These are phyloP conservation scores for Xylaria curta DNA, from an alignment of 495 filamentous ascomycete species.

Conservation along the genomic window DNA sequence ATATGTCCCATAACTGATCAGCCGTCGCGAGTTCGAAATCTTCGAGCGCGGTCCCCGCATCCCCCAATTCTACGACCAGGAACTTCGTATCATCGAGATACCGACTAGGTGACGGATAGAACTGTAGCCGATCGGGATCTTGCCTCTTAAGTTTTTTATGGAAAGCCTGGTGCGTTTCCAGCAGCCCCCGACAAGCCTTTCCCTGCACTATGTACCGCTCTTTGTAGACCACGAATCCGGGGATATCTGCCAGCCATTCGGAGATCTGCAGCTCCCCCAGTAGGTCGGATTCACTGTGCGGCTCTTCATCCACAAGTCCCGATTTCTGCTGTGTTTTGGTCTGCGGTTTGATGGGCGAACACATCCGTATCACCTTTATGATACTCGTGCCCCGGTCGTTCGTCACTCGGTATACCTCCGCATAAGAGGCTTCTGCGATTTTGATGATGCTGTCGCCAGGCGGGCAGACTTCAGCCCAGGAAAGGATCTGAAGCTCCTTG, in stretches of 20 bases:
- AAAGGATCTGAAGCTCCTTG: slow-evolving; percentile 42
- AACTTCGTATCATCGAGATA: slow-evolving; percentile 75
- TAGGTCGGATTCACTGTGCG: slow-evolving; percentile 50
- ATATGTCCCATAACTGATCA: slow-evolving; percentile 81
- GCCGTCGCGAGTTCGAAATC: slow-evolving; percentile 59
- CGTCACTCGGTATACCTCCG: slow-evolving; percentile 70
- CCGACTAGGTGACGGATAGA: slow-evolving; percentile 65
- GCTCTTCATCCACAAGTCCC: slow-evolving; percentile 55
- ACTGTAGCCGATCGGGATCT: slow-evolving; percentile 65
- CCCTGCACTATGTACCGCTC: slow-evolving; percentile 77
- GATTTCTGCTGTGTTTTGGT: slow-evolving; percentile 55
- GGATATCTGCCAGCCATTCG: slow-evolving; percentile 75
- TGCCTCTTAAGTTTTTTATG: slow-evolving; percentile 64
- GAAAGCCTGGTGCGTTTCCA: slow-evolving; percentile 67
- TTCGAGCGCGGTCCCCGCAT: slow-evolving; percentile 82
- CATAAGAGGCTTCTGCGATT: slow-evolving; percentile 73
- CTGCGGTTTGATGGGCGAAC: slow-evolving; percentile 52
- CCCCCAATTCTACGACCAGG: slow-evolving; percentile 84
- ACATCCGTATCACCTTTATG: slow-evolving; percentile 59
- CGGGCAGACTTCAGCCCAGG: slow-evolving; percentile 60
- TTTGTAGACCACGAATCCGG: slow-evolving; percentile 92
- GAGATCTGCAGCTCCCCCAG: slow-evolving; percentile 73
- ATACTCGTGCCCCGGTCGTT: slow-evolving; percentile 55
- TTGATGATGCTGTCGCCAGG: slow-evolving; percentile 59
- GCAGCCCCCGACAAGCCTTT: slow-evolving; percentile 65